These are phyloP conservation scores for Sphagnum tenellum DNA, from an alignment of 225 moss, liverwort and hornwort genomes.

Conservation along the genomic window DNA sequence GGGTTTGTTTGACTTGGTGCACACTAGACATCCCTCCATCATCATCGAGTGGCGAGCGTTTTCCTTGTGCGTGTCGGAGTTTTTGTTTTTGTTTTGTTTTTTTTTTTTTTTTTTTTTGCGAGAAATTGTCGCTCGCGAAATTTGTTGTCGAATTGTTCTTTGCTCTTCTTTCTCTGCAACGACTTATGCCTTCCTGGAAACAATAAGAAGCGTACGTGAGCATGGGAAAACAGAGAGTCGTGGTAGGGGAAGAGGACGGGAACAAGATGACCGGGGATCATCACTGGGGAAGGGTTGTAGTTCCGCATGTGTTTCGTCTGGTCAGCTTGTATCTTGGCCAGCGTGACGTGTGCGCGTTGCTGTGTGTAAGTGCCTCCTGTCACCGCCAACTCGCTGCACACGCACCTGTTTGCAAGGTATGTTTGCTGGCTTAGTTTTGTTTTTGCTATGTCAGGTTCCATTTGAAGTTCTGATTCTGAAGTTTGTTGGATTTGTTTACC, in stretches of 20 bases:
- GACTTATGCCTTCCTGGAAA: no score
- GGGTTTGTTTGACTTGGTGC: no score
- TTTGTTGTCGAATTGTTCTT: no score
- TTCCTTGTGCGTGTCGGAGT: no score
- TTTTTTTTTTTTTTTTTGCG: no score
- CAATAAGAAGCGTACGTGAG: slow-evolving; percentile 24
- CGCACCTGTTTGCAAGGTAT: slow-evolving; percentile 80
- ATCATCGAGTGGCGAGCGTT: no score
- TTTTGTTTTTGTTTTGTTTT: no score
- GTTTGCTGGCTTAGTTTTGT: neutral
- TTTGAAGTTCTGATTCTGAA: neutral
- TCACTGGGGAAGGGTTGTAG: slow-evolving; percentile 49
- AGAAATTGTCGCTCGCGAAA: no score
- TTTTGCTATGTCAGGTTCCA: neutral
- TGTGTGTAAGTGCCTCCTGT: slow-evolving; percentile 67
- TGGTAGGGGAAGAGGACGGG: slow-evolving; percentile 12
- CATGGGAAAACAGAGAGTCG: slow-evolving; percentile 21
- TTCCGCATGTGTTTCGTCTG: slow-evolving; percentile 77
- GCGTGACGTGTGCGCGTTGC: slow-evolving; percentile 72
- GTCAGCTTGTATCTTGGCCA: slow-evolving; percentile 65
- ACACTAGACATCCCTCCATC: no score
- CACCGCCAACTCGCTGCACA: slow-evolving; percentile 60
- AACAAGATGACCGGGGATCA: neutral
- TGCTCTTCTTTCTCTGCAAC: no score
- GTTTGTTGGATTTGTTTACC: no score